Evolutionary conservation across 345 rosid genomes (phyloP).

Genomic region (Brassica nigra): DNA sequence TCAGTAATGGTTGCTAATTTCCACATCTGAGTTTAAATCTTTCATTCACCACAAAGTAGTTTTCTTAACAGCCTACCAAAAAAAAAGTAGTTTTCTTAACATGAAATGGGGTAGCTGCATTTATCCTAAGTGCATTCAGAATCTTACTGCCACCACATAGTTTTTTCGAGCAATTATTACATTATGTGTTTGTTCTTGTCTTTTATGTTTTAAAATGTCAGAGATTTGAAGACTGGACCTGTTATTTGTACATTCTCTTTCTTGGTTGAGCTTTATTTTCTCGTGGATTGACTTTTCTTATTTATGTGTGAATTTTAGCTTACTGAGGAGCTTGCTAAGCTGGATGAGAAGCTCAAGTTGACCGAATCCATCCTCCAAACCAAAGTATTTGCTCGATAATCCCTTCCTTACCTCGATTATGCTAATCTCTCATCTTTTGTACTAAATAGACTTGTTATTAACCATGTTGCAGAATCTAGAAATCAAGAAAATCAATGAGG

Average conservation of each 20-base stretch:
- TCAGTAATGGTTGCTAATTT: not conserved
- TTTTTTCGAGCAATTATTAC: not conserved
- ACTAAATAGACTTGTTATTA: not conserved
- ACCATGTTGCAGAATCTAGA: conserved; percentile 75
- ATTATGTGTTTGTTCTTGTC: not conserved
- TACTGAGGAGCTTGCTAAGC: conserved; percentile 83
- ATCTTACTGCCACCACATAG: not conserved
- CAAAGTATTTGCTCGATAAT: conserved; percentile 52
- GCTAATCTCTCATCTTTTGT: not conserved
- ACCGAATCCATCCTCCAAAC: conserved; percentile 87
- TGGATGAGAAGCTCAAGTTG: conserved; percentile 93
- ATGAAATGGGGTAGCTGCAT: not conserved
- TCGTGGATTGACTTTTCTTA: conserved; percentile 19
- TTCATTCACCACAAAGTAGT: not conserved
- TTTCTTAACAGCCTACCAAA: too few relatives aligned
- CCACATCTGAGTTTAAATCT: not conserved
- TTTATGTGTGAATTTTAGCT: conserved; percentile 48
- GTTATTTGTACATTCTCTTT: not conserved
- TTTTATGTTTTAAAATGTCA: not conserved
- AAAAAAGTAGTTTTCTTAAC: not conserved
- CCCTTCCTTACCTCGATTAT: not conserved
- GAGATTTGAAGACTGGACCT: not conserved
- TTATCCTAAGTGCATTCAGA: not conserved
- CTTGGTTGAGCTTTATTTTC: not conserved
- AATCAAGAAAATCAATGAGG: conserved; percentile 97